These are phyloP conservation scores for Phytophthora cactorum DNA, from an alignment of 352 stramenopile species.

Conservation along the genomic window DNA sequence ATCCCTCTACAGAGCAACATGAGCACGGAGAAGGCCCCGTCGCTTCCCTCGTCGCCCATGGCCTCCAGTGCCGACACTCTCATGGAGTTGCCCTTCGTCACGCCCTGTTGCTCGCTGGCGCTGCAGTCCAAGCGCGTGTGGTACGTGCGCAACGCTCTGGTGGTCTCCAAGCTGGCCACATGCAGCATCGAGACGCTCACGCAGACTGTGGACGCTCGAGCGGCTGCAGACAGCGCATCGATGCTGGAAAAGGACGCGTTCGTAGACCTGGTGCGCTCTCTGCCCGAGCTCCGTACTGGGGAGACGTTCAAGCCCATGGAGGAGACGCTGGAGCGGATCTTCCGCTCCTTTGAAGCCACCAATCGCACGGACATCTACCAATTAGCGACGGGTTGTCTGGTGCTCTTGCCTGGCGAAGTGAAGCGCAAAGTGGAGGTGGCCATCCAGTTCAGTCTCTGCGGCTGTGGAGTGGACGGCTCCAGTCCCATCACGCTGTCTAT, in stretches of 20 bases:
- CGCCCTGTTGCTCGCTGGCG: conserved; percentile 58
- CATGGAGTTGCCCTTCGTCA: conserved; percentile 67
- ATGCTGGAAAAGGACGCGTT: conserved; percentile 61
- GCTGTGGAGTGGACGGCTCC: conserved; percentile 39
- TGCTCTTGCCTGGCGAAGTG: conserved; percentile 57
- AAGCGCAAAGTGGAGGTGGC: conserved; percentile 67
- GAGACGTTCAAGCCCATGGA: conserved; percentile 74
- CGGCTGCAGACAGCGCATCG: conserved; percentile 10
- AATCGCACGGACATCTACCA: conserved; percentile 69
- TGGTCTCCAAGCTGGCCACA: conserved; percentile 61
- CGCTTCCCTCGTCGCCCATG: conserved; percentile 67
- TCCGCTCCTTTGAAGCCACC: conserved; percentile 62
- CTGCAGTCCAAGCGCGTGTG: conserved; percentile 78
- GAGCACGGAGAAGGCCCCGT: conserved; percentile 46
- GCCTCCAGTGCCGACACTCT: conserved; percentile 48
- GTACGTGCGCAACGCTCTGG: conserved; percentile 71
- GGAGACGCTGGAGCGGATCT: conserved; percentile 70
- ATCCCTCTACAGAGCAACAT: conserved; percentile 66
- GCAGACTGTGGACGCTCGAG: conserved; percentile 44
- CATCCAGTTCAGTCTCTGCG: conserved; percentile 58
- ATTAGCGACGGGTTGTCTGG: conserved; percentile 60
- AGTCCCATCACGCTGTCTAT: conserved; percentile 48
- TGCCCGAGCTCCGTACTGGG: conserved; percentile 58
- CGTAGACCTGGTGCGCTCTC: conserved; percentile 58
- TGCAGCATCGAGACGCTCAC: conserved; percentile 52